phyloP scores from a whole-genome alignment of 257 asterid genomes.

The Voacanga thouarsii region DNA sequence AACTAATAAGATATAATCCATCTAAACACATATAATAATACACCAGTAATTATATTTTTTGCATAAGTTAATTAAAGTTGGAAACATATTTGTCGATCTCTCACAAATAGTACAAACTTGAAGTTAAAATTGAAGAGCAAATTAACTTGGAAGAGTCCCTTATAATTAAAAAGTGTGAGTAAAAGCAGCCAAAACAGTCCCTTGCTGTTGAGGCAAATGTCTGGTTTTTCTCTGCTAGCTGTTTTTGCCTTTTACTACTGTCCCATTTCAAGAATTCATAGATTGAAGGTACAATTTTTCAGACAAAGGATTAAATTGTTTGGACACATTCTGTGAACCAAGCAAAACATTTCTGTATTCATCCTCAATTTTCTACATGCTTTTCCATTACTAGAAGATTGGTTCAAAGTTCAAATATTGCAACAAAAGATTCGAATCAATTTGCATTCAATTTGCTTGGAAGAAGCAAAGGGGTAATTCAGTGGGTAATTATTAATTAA shows the following conservation, averaged over 20 bases:
- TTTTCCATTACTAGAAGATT: not conserved
- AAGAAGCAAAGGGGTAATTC: not conserved
- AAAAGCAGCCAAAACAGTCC: not conserved
- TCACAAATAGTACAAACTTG: too few species aligned
- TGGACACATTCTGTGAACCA: not conserved
- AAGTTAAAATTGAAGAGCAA: not conserved
- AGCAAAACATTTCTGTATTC: constrained; percentile 4
- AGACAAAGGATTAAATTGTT: not conserved
- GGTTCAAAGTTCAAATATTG: not conserved
- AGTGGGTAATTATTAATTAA: too few species aligned
- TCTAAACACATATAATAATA: too few species aligned
- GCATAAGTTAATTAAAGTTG: too few species aligned
- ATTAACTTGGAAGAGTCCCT: not conserved
- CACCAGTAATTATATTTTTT: too few species aligned
- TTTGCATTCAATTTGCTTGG: not conserved
- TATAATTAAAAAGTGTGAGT: not conserved
- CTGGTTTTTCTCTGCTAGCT: not conserved
- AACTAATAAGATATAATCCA: too few species aligned
- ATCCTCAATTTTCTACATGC: not conserved
- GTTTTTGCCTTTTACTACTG: not conserved
- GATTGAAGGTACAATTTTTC: not conserved
- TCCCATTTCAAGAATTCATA: constrained; percentile 1
- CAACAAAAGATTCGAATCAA: not conserved
- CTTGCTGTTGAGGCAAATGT: not conserved
- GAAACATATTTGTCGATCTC: too few species aligned